phyloP scores from a whole-genome alignment of 345 rosid genomes.

The Ceriops decandra region DNA sequence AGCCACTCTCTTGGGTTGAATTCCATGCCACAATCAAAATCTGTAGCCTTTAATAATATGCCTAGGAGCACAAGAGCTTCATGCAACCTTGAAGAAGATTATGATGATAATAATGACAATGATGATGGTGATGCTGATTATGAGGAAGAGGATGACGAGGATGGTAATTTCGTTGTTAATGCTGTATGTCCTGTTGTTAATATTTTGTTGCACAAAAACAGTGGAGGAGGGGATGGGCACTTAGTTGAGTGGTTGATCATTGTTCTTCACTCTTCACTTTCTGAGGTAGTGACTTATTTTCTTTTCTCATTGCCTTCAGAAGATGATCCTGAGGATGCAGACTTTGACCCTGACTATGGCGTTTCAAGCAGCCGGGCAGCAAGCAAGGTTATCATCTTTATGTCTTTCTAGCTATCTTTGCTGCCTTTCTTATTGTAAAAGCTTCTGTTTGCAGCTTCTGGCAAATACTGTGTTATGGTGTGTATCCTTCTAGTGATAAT shows the following conservation, averaged over 20 bases:
- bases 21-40: slow-evolving; percentile 50
- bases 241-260: neutral
- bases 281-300: slow-evolving; percentile 10
- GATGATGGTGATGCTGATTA: slow-evolving; percentile 68
- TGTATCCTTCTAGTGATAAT: no score
- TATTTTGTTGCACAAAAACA: neutral
- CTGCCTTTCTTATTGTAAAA: neutral
- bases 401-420: neutral
- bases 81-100: slow-evolving; percentile 33
- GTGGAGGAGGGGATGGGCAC: neutral
- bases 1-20: slow-evolving; percentile 47
- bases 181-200: slow-evolving; percentile 11
- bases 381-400: slow-evolving; percentile 51
- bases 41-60: slow-evolving; percentile 30
- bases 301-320: slow-evolving; percentile 50
- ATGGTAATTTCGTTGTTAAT: slow-evolving; percentile 52
- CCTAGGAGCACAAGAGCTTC: slow-evolving; percentile 58
- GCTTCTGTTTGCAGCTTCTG: neutral
- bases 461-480: neutral
- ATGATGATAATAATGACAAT: slow-evolving; percentile 30
- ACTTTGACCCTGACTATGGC: slow-evolving; percentile 82
- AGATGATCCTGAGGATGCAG: slow-evolving; percentile 98
- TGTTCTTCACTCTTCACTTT: slow-evolving; percentile 10
- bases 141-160: slow-evolving; percentile 80
- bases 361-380: slow-evolving; percentile 34